Evolutionary conservation across 495 filamentous ascomycete genomes (phyloP).

Genomic region (Xylaria grammica): DNA sequence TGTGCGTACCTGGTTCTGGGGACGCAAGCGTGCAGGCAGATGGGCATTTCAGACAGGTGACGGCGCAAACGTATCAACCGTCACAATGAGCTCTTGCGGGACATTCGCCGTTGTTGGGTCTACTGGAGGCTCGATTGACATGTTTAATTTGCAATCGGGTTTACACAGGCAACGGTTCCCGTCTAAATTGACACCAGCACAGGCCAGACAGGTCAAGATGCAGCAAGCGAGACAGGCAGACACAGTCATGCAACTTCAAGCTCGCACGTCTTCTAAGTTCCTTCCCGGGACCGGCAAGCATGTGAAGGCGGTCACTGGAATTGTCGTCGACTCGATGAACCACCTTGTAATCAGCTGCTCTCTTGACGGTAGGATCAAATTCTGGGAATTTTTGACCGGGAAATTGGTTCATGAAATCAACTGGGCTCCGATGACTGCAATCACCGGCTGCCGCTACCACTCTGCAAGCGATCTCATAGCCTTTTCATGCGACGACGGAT

Average conservation of each 20-base stretch:
- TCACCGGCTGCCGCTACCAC: constrained; percentile 79
- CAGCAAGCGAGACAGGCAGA: constrained; percentile 56
- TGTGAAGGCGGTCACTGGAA: constrained; percentile 79
- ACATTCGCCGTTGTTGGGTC: constrained; percentile 95
- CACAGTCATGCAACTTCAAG: constrained; percentile 53
- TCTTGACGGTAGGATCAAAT: constrained; percentile 94
- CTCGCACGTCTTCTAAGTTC: constrained; percentile 44
- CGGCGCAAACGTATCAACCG: constrained; percentile 80
- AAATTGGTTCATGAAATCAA: constrained; percentile 79
- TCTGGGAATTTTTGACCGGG: constrained; percentile 91
- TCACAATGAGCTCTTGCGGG: constrained; percentile 87
- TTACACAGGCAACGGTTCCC: constrained; percentile 85
- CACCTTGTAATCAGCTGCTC: constrained; percentile 81
- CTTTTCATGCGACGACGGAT: constrained; percentile 85
- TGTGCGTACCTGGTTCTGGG: constrained; percentile 97
- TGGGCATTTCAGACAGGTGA: constrained; percentile 93
- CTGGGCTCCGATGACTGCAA: constrained; percentile 80
- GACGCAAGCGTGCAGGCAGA: constrained; percentile 85
- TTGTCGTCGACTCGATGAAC: constrained; percentile 85
- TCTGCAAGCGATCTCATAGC: constrained; percentile 84
- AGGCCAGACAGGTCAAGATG: constrained; percentile 65
- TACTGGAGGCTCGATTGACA: constrained; percentile 77
- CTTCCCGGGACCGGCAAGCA: constrained; percentile 67
- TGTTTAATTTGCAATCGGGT: constrained; percentile 97
- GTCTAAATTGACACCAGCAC: constrained; percentile 65